Conservation (phyloP, 2,329 filamentous ascomycete genomes). For the Aspergillus neotritici region DNA sequence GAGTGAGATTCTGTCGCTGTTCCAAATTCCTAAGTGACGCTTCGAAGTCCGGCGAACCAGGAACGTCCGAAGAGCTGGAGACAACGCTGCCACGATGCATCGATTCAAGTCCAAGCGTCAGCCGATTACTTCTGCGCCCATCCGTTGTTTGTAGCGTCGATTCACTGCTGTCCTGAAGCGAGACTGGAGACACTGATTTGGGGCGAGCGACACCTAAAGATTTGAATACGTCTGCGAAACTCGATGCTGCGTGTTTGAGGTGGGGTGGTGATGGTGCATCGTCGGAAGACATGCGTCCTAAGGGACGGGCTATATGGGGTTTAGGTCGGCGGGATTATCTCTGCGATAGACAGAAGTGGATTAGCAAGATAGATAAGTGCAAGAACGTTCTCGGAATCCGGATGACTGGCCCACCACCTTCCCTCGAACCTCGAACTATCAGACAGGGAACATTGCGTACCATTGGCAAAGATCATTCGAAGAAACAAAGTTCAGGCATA, state of each 20-base stretch:
- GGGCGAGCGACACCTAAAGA: slow-evolving; percentile 36
- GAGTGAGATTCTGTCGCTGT: slow-evolving; percentile 30
- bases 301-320: slow-evolving; percentile 16
- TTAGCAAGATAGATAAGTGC: background rate
- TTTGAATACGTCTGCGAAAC: slow-evolving; percentile 41
- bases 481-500: slow-evolving; percentile 6
- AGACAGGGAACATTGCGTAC: slow-evolving; percentile 6
- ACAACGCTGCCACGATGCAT: slow-evolving; percentile 40
- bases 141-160: slow-evolving; percentile 27
- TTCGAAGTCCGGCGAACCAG: slow-evolving; percentile 35
- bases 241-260: slow-evolving; percentile 33
- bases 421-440: background rate
- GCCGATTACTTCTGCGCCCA: slow-evolving; percentile 28
- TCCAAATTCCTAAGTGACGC: slow-evolving; percentile 30
- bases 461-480: slow-evolving; percentile 10
- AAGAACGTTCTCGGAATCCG: too few relatives aligned
- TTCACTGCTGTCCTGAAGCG: slow-evolving; percentile 29
- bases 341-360: slow-evolving; percentile 9
- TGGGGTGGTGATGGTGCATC: slow-evolving; percentile 35
- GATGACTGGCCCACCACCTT: background rate
- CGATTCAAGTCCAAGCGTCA: slow-evolving; percentile 33
- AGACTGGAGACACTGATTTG: slow-evolving; percentile 35
- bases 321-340: slow-evolving; percentile 15
- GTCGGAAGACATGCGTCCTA: slow-evolving; percentile 39
- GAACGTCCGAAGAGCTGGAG: slow-evolving; percentile 35